Evolutionary conservation across 2,329 filamentous ascomycete genomes (phyloP), one percentile per base, ranked within the genome.

Genomic region (Capronia epimyces): DNA sequence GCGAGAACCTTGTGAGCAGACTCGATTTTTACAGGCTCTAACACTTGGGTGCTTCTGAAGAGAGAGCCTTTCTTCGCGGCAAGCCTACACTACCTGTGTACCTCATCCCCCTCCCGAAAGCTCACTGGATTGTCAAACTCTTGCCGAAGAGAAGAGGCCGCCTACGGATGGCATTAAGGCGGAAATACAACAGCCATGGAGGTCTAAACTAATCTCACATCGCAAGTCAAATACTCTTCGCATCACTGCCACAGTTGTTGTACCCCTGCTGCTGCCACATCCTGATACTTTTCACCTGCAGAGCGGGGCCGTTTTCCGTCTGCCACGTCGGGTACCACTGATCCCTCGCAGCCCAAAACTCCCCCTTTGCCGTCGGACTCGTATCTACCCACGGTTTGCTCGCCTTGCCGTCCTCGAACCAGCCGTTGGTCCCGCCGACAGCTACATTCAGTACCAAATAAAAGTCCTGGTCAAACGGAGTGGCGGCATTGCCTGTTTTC

Each of bases 301-400:
- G 77, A 62, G 80, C 75, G 1, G 82, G 83, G 58, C 76, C 64
- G n/a, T 71, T 66, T 1, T 63, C 58, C 13, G 71, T 72, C 52
- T 77, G 78, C 87, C 86, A 90, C 0, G 85, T 89, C 2, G 83
- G 79, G 32, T 76, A 69, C 86, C 87, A 91, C 24, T 72, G 59
- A 48, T 81, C 71, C 42, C 77, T 76, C 0, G 81, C 76, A 16
- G 82, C 71, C 86, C 86, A 93, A 66, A 94, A 93, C 64, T 90
- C 86, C 60, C 77, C 80, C 67, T 76, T 80, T 5, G 87, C 86
- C 6, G 78, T 83, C 1, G 75, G 67, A 44, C 79, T 83, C 15
- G 67, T 71, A 65, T 93, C 84, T 25, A 88, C 75, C 88, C 88
- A 94, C 1, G 88, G 88, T 74, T 94, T 94, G 25, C 76, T 78